Conservation (phyloP, 1,284 basidiomycete genomes). For the Schizopora paradoxa region DNA sequence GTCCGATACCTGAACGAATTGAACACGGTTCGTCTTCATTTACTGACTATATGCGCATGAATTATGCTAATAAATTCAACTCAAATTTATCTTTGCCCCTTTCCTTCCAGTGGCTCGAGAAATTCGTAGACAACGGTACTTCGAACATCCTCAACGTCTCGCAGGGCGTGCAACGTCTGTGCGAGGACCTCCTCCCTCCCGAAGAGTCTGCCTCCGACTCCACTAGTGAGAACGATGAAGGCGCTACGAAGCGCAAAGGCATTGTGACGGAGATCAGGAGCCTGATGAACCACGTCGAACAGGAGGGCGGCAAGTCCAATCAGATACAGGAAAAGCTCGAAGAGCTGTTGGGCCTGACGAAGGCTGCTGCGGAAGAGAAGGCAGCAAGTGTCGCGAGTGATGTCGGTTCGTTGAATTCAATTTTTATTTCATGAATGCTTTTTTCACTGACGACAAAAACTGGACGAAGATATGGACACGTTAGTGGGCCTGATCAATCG, state of each 20-base stretch:
- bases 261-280: conserved; percentile 38
- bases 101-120: conserved; percentile 70
- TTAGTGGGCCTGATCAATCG: conserved; percentile 57
- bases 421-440: conserved; percentile 15
- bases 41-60: not conserved
- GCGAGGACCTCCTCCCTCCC: conserved; percentile 40
- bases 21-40: conserved; percentile 44
- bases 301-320: too few relatives aligned
- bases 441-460: too few relatives aligned
- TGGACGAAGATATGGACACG: conserved; percentile 55
- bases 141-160: conserved; percentile 63
- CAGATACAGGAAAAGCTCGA: conserved; percentile 43
- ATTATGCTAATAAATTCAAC: too few relatives aligned
- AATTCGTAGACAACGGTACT: conserved; percentile 70
- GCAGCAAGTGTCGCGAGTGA: conserved; percentile 30
- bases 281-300: conserved; percentile 43
- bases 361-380: conserved; percentile 32
- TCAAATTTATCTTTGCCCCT: too few relatives aligned
- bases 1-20: conserved; percentile 71
- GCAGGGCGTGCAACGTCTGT: conserved; percentile 54
- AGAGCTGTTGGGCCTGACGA: conserved; percentile 34
- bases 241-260: conserved; percentile 35
- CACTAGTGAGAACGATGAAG: too few relatives aligned
- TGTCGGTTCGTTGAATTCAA: conserved; percentile 5
- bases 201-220: conserved; percentile 31